Base-by-base conservation (phyloP, 2,329 filamentous ascomycete genomes). In the Penicillium verrucosum region DNA sequence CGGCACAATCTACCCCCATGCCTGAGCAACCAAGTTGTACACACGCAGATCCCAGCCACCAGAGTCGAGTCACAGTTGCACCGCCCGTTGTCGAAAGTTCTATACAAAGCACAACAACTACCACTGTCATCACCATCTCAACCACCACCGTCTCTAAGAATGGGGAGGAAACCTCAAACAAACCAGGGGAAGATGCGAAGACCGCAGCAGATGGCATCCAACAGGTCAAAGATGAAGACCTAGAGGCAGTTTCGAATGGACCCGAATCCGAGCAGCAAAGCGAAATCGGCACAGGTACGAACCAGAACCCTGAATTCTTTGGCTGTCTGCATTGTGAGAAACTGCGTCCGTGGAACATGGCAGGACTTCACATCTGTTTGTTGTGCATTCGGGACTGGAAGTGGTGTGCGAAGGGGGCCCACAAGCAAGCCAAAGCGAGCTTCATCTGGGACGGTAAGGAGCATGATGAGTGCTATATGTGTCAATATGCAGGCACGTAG, bases 321-420 rank as follows among this genome's bases (percentile, higher is more conserved):
- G 29, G 21, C 6, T 51, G 49, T 32, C 11, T 51, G 5, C 49
- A 51, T 7, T 51, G 49, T 6, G 49, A 51, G 11, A 36, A 27
- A 3, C 12, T 34, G 34, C 40, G 29, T 4, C 49, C 49, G 14
- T 16, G 29, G 38, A 40, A 40, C 21, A 18, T 51, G 30, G 38
- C 29, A 7, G 49, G 40, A 12, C 21, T 51, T 11, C 30, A 43
- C 4, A 44, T 45, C 16, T 51, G 49, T 27, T 44, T 51, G 30
- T 10, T 36, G 7, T 51, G 49, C n/a, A 43, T 51, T 36, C 38
- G 49, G 16, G 38, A 44, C 14, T 51, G 49, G 49, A 51, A 51
- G 29, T 36, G 49, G 49, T 51, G 49, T 18, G 40, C 7, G 30
- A 44, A 51, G 16, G 29, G 49, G 3, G 41, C 30, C 9, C 38